phyloP scores from a whole-genome alignment of 2,329 filamentous ascomycete species.

The Neoarthrinium moseri region DNA sequence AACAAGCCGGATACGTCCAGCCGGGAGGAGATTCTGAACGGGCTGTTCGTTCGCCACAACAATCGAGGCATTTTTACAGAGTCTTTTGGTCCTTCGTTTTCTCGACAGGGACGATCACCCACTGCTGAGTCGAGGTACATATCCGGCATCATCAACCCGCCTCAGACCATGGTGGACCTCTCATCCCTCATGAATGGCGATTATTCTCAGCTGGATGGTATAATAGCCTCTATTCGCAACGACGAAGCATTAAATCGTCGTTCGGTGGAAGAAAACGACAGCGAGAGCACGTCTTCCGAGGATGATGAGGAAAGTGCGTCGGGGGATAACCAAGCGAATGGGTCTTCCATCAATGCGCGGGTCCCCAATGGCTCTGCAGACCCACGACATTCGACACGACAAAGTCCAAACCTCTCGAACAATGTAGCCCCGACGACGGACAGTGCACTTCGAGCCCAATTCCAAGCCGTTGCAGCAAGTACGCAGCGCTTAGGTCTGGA shows the following conservation, averaged over 20 bases:
- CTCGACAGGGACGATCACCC: constrained; percentile 22
- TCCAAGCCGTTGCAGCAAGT: constrained; percentile 30
- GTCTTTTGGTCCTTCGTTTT: constrained; percentile 25
- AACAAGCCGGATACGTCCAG: constrained; percentile 60
- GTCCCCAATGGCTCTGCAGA: no score
- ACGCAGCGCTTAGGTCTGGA: constrained; percentile 34
- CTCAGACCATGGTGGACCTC: constrained; percentile 26
- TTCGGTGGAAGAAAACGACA: constrained; percentile 16
- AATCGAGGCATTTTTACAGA: constrained; percentile 31
- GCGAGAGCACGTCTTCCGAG: constrained; percentile 20
- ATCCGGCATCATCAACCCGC: constrained; percentile 29
- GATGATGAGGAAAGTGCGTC: constrained; percentile 24
- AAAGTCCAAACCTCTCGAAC: constrained; percentile 19
- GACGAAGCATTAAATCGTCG: constrained; percentile 14
- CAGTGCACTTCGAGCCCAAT: constrained; percentile 38
- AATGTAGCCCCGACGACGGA: constrained; percentile 25
- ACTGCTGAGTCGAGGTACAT: constrained; percentile 25
- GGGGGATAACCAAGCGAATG: no score
- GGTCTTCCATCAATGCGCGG: no score
- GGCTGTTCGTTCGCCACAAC: constrained; percentile 39
- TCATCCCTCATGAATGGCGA: constrained; percentile 26
- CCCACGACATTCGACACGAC: no score
- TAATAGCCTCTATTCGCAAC: constrained; percentile 27
- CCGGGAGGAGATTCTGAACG: constrained; percentile 59
- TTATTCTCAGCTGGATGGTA: constrained; percentile 27